phyloP scores from a whole-genome alignment of 176 grass and related monocot genomes.

The Canna indica region DNA sequence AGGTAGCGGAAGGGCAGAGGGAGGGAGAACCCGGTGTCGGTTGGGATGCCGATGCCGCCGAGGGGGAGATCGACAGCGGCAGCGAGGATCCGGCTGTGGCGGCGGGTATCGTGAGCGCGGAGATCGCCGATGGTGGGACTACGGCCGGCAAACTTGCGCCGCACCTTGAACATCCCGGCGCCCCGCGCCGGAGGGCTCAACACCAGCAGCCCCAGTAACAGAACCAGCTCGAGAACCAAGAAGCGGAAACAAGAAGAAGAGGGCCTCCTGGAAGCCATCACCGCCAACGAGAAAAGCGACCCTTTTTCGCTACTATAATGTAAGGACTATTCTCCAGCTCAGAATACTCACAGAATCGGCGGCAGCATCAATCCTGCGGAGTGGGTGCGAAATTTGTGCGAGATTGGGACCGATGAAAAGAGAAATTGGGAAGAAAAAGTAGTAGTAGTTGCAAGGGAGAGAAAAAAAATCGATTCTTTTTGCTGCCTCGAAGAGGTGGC shows the following conservation, averaged over 20 bases:
- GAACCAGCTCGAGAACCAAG: background rate
- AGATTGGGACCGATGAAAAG: background rate
- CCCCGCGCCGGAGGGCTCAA: background rate
- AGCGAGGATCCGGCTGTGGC: conserved; percentile 41
- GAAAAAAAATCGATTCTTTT: background rate
- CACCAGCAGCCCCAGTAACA: background rate
- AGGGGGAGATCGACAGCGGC: conserved; percentile 49
- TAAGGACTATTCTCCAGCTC: background rate
- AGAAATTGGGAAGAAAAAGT: background rate
- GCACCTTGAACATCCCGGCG: conserved; percentile 57
- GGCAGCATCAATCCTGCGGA: background rate
- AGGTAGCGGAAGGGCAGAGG: background rate
- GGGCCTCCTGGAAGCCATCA: background rate
- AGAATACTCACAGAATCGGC: background rate
- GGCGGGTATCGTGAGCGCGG: conserved; percentile 40
- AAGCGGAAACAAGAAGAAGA: background rate
- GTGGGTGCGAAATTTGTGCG: background rate
- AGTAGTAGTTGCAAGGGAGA: background rate
- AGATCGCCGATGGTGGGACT: conserved; percentile 28
- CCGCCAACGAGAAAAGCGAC: background rate
- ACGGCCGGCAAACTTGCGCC: conserved; percentile 49
- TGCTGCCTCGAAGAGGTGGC: background rate
- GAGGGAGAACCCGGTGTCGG: conserved; percentile 47
- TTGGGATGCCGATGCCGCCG: conserved; percentile 75
- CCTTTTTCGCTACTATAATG: background rate